phyloP scores from a whole-genome alignment of 78 protist species.

The Protostelium mycophagum region DNA sequence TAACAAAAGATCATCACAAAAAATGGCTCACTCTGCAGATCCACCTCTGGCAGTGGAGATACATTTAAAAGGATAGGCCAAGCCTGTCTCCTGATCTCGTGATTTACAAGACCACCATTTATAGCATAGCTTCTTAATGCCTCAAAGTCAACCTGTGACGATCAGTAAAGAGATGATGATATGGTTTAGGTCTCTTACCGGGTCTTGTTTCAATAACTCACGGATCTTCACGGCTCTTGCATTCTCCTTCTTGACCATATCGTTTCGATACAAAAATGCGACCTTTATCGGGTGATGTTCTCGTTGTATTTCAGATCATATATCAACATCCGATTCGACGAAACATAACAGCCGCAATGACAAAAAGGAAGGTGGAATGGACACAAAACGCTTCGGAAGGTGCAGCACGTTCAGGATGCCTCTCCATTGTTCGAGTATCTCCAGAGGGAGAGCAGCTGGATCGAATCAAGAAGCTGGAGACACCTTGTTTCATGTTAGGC shows the following conservation, averaged over 20 bases:
- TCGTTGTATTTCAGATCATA: too few relatives aligned
- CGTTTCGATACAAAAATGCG: too few relatives aligned
- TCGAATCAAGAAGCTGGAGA: not conserved
- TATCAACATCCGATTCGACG: too few relatives aligned
- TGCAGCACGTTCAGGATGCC: not conserved
- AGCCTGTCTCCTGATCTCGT: not conserved
- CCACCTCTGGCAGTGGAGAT: not conserved
- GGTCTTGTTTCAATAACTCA: too few relatives aligned
- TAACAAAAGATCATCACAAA: too few relatives aligned
- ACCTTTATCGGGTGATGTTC: too few relatives aligned
- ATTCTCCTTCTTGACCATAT: too few relatives aligned
- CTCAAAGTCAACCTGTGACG: not conserved
- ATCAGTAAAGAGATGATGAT: too few relatives aligned
- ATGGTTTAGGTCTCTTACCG: too few relatives aligned
- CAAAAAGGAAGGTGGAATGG: not conserved
- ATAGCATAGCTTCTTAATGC: not conserved
- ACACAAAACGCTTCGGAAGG: not conserved
- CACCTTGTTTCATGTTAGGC: not conserved
- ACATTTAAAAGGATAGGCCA: not conserved
- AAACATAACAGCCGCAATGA: too few relatives aligned
- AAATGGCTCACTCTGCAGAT: not conserved
- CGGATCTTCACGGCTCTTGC: too few relatives aligned
- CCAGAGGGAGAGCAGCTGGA: not conserved
- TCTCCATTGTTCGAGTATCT: not conserved
- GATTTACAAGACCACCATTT: not conserved